Evolutionary conservation across 2,329 filamentous ascomycete genomes (phyloP).

Genomic region (Monosporascus sp.): DNA sequence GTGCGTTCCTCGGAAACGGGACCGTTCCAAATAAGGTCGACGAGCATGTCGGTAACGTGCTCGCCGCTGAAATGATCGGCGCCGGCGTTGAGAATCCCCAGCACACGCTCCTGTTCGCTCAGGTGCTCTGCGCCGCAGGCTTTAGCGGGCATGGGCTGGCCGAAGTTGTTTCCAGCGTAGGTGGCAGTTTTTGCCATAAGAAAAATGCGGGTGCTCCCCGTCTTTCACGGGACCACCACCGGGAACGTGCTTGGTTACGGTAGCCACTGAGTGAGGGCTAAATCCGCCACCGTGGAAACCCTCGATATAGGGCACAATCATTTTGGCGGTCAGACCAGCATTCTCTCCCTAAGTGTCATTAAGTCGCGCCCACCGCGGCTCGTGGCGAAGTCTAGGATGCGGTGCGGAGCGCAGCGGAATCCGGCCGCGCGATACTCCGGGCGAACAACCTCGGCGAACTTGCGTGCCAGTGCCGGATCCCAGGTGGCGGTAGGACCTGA

Average conservation of each 20-base stretch:
- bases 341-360: conserved; percentile 43
- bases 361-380: conserved; percentile 45
- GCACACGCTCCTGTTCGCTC: conserved; percentile 34
- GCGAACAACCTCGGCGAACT: conserved; percentile 43
- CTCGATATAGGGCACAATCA: conserved; percentile 39
- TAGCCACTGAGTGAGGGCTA: conserved; percentile 38
- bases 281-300: conserved; percentile 41
- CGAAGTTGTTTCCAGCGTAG: conserved; percentile 45
- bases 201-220: conserved; percentile 48
- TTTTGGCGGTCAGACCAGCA: conserved; percentile 32
- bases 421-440: conserved; percentile 40
- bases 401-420: conserved; percentile 41
- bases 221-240: conserved; percentile 43
- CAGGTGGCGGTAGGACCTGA: conserved; percentile 45
- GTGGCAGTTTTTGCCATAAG: conserved; percentile 45
- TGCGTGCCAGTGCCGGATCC: conserved; percentile 35
- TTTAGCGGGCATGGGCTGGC: conserved; percentile 39
- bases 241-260: conserved; percentile 50
- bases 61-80: conserved; percentile 50
- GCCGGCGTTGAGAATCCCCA: conserved; percentile 42
- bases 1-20: conserved; percentile 37
- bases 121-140: conserved; percentile 46
- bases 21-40: conserved; percentile 38
- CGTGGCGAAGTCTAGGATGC: conserved; percentile 43
- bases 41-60: conserved; percentile 40